Evolutionary conservation across 2,329 filamentous ascomycete species (phyloP), one percentile per base, ranked within the genome.

Genomic region (Emergomyces orientalis): DNA sequence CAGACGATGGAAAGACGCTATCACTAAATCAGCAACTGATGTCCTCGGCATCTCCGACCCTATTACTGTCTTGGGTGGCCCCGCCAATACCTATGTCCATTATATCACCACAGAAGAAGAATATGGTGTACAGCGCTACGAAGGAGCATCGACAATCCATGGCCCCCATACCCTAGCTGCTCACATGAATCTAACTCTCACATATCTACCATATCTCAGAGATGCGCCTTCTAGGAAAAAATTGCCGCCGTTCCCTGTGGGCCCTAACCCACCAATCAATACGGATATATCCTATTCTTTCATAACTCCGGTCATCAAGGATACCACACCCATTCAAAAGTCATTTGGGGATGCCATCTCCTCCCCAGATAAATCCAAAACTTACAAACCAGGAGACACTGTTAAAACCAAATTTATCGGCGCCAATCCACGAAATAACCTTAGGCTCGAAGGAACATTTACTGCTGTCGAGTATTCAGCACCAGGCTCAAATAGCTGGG

Each of bases 81-180:
- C 93, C 0, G 91, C 91, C 59, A 97, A 97, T 73, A 91, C 85
- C 63, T 97, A 97, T 74, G 87, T 90, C 2, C 89, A 93, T 75
- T 93, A 93, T 74, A 85, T 91, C 63, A 76, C 87, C 1, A 93
- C 91, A 0, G 83, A 86, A 34, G 89, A 95, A 73, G 89, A 96
- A 74, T 95, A 94, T 73, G 77, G 78, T 14, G 80, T 94, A 55
- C 93, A 97, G 77, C 87, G 93, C 11, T 97, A 97, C 76, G 93
- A 97, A 77, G 93, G 92, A n/a, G 93, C 90, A 0, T 93, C 89
- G 7, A 97, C 93, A 0, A 84, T 97, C 1, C 94, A 89, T 73
- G 93, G 93, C 0, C 88, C 84, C 1, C 86, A 91, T 74, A 90
- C 91, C 0, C 82, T 97, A 13, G 85, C 88, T 43, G 93, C 91